phyloP scores from a whole-genome alignment of 345 rosid species.

The Excoecaria agallocha region DNA sequence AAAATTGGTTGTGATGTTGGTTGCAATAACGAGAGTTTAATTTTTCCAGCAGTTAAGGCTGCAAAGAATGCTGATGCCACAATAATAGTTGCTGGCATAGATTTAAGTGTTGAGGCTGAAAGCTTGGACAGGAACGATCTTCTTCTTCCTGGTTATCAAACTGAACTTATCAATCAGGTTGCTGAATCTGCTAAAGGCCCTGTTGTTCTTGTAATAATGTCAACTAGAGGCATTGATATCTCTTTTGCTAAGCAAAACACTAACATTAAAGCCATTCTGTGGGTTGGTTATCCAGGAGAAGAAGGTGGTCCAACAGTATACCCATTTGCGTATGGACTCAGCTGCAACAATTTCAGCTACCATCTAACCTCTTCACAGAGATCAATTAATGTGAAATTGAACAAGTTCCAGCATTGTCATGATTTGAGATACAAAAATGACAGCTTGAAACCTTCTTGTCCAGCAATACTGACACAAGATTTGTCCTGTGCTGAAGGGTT shows the following conservation, averaged over 20 bases:
- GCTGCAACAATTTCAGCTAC: slow-evolving; percentile 41
- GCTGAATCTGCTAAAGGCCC: slow-evolving; percentile 47
- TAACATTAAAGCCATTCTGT: slow-evolving; percentile 40
- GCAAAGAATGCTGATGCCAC: slow-evolving; percentile 51
- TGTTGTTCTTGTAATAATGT: slow-evolving; percentile 55
- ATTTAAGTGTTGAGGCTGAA: slow-evolving; percentile 51
- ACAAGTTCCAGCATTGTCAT: slow-evolving; percentile 28
- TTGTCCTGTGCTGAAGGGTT: not conserved
- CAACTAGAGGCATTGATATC: slow-evolving; percentile 55
- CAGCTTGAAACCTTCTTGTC: slow-evolving; percentile 14
- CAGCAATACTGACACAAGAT: slow-evolving; percentile 3
- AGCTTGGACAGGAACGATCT: slow-evolving; percentile 42
- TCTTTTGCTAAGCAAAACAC: slow-evolving; percentile 36
- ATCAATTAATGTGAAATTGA: not conserved
- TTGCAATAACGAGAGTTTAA: slow-evolving; percentile 36
- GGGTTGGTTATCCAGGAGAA: slow-evolving; percentile 79
- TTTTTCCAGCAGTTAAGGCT: slow-evolving; percentile 30
- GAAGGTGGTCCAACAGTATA: slow-evolving; percentile 57
- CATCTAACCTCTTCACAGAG: not conserved
- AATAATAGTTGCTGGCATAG: slow-evolving; percentile 43
- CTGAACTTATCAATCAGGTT: slow-evolving; percentile 45
- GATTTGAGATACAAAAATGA: not conserved
- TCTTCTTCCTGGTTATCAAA: slow-evolving; percentile 54
- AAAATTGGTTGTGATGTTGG: slow-evolving; percentile 48
- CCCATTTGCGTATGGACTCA: slow-evolving; percentile 56